Conservation (phyloP, 2,329 filamentous ascomycete genomes). For the Rasamsonia emersonii region DNA sequence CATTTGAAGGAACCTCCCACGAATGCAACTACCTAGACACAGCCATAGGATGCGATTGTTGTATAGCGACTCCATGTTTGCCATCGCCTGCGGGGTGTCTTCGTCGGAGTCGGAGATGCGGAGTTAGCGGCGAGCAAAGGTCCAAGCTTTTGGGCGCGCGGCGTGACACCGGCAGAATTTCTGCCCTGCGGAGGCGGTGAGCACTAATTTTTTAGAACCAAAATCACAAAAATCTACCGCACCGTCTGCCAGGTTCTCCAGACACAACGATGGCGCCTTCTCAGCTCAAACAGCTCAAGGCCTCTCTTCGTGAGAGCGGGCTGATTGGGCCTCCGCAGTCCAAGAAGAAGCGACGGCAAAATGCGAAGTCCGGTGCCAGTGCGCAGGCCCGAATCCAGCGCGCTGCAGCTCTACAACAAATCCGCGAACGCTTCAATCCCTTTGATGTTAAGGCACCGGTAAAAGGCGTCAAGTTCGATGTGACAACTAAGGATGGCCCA, state of each 20-base stretch:
- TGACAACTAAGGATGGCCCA: slow-evolving; percentile 55
- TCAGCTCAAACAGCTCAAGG: slow-evolving; percentile 91
- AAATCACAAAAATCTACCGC: slow-evolving; percentile 15
- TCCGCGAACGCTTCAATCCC: slow-evolving; percentile 94
- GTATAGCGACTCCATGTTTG: slow-evolving; percentile 26
- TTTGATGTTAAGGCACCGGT: slow-evolving; percentile 84
- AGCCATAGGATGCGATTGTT: slow-evolving; percentile 32
- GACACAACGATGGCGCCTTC: slow-evolving; percentile 70
- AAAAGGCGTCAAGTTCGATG: slow-evolving; percentile 74
- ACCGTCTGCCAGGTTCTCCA: slow-evolving; percentile 8
- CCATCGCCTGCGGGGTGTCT: no score
- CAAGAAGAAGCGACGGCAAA: slow-evolving; percentile 83
- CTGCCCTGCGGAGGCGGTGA: slow-evolving; percentile 24
- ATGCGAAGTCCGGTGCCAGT: slow-evolving; percentile 56
- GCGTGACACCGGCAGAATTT: slow-evolving; percentile 21
- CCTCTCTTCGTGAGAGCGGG: slow-evolving; percentile 79
- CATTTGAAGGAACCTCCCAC: background rate
- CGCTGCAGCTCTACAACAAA: slow-evolving; percentile 68
- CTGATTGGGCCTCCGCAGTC: slow-evolving; percentile 87
- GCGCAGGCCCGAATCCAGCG: slow-evolving; percentile 69
- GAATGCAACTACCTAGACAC: slow-evolving; percentile 22
- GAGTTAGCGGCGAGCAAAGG: slow-evolving; percentile 4
- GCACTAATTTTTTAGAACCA: slow-evolving; percentile 22
- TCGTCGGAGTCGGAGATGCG: background rate
- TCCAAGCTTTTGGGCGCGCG: no score